Base-by-base conservation (phyloP, 345 rosid genomes). In the Eucalyptus marginata region DNA sequence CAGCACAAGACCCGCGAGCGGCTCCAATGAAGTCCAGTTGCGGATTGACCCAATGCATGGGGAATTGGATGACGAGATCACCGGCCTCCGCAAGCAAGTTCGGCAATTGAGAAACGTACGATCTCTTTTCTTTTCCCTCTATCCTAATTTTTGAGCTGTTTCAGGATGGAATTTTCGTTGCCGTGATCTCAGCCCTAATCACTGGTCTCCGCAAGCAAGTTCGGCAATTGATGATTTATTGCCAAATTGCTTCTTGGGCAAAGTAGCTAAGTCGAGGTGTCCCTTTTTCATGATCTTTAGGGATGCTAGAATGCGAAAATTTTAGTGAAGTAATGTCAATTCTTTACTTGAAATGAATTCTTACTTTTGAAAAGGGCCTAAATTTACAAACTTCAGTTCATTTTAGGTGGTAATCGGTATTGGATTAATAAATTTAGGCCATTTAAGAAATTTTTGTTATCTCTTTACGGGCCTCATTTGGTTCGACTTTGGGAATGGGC, bases 21-120 rank as follows among this genome's bases (percentile, higher is more conserved):
- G 93, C 88, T 95, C 99, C 51, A 98, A 95, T 87, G 97, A 97
- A 89, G 95, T 96, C 36, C 98, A 97, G 88, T 92, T 97, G 87
- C 92, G 98, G 91, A 96, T 96, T 87, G 99, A 96, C 93, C 99
- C 97, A 36, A 93, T 97, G 95, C 96, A 94, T 66, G 94, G 94
- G 29, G 98, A 97, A 64, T 87, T 96, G 47, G 99, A 97, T 64
- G 97, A 95, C 88, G 98, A 96, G 95, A 95, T 97, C 88, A 88
- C 93, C 8, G 98, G 98, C 88, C 99, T 97, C 64, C 96, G 92
- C 86, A 90, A 94, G 92, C 98, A 97, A 95, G 99, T 96, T 86
- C 93, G 90, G 71, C 97, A 90, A 86, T 93, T 96, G 90, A 93
- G 96, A 90, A 94, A 95, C 76, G 98, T 95, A 80, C 91, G 90